Evolutionary conservation across 1,284 basidiomycete species (phyloP), one percentile per base, ranked within the genome.

Genomic region (Mrakiaceae sp.): DNA sequence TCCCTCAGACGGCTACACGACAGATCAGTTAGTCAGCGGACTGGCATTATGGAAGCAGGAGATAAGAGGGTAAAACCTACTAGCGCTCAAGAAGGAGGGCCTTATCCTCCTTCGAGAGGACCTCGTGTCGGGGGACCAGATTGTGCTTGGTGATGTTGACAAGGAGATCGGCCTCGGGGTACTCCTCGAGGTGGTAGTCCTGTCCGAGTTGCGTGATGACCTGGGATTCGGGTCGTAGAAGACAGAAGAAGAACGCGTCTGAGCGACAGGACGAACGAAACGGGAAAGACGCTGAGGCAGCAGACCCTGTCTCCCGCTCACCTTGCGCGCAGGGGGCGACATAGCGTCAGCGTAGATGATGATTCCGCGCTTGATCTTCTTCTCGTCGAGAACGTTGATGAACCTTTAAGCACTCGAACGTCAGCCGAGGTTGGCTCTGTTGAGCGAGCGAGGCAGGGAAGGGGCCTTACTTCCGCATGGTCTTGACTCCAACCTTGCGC

Each of bases 131-230:
- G 56, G 96, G 96, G 4, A 99, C 96, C 48, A 99, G 82, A 52
- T 89, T 89, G 74, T 99, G 96, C 72, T 88, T 87, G 14, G 92
- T 95, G 71, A 99, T 98, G 78, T 99, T 98, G 69, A 99, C 96
- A 4, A 98, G 83, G 54, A 99, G 79, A 76, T 96, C 93, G 5
- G 92, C 85, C 78, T 99, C 96, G 44, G 93, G 88, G 75, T 98
- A 98, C 72, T 97, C 95, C 75, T 98, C 96, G 49, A 98, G 81
- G 67, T 85, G 83, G 78, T 90, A 98, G 71, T 89, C 84, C 51
- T 82, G 76, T 63, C 87, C 82, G 88, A 96, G 90, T 27, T 88
- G 89, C 58, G 84, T 82, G 67, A 96, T 90, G 68, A 95, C 90
- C 92, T 93, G 67, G 14, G 3, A 67, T 12, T 40, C 62, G 42